Evolutionary conservation across 441 rosid genomes (phyloP).

Genomic region (Pelargonium myrrhifolium): DNA sequence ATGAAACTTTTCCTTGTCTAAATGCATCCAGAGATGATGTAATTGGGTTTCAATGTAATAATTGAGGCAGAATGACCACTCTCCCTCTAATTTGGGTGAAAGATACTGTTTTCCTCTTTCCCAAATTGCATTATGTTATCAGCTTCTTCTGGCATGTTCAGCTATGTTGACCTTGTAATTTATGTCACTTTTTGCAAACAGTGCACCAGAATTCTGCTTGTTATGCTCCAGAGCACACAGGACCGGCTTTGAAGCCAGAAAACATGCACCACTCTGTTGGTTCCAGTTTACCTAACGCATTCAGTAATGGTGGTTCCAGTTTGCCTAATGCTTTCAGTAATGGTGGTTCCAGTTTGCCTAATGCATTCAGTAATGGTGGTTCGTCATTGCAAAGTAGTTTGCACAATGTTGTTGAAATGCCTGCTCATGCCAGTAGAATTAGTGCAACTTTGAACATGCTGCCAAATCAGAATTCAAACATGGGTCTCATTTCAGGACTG

Average conservation of each 20-base stretch:
- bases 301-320: slow-evolving; percentile 38
- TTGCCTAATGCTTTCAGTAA: slow-evolving; percentile 42
- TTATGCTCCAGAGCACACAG: slow-evolving; percentile 51
- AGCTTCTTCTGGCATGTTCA: background rate
- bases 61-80: no score
- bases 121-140: no score
- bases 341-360: slow-evolving; percentile 1
- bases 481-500: slow-evolving; percentile 62
- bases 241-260: slow-evolving; percentile 46
- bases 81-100: no score
- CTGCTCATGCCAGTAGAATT: slow-evolving; percentile 54
- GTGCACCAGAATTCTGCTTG: slow-evolving; percentile 59
- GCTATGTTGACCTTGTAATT: slow-evolving; percentile 14
- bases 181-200: slow-evolving; percentile 20
- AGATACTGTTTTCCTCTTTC: no score
- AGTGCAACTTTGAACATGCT: slow-evolving; percentile 49
- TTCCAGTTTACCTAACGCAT: no score
- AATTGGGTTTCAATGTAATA: no score
- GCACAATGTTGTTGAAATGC: slow-evolving; percentile 51
- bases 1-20: no score
- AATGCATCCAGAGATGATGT: no score
- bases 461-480: slow-evolving; percentile 57
- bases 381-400: slow-evolving; percentile 47
- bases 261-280: slow-evolving; percentile 48
- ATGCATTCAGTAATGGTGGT: slow-evolving; percentile 45